A percentile compares a stretch with the other conserved stretches of the same genome.
Conservation (phyloP, 257 asterid genomes). For the Eucommia ulmoides region DNA sequence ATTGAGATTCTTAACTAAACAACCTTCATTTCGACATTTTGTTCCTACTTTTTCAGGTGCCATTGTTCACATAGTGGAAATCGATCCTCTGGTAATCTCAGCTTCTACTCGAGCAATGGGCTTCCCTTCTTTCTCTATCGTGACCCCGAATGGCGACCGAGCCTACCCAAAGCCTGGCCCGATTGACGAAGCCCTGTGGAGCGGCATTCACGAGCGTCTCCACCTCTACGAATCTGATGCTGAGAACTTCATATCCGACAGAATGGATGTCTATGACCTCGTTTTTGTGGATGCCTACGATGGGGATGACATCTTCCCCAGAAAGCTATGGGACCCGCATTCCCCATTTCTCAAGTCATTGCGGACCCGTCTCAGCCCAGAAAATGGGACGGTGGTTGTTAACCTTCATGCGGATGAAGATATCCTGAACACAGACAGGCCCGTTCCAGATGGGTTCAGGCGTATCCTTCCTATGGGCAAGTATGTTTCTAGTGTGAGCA, state of each 20-base stretch:
- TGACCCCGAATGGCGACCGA: conserved; percentile 37
- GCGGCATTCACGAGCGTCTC: conserved; percentile 71
- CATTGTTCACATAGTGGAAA: conserved; percentile 56
- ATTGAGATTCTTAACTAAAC: too few species aligned
- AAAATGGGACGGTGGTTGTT: conserved; percentile 74
- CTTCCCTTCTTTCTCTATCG: conserved; percentile 62
- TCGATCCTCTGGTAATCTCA: conserved; percentile 73
- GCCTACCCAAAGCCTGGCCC: conserved; percentile 25
- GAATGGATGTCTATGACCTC: conserved; percentile 43
- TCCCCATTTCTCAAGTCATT: conserved; percentile 53
- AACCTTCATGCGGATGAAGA: conserved; percentile 66
- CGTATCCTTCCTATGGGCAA: conserved; percentile 32
- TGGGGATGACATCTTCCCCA: conserved; percentile 73
- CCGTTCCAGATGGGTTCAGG: conserved; percentile 9
- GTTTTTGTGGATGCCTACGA: conserved; percentile 81
- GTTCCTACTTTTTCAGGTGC: conserved; percentile 49
- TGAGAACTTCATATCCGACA: conserved; percentile 52
- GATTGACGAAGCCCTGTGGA: conserved; percentile 46
- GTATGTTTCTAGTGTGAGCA: conserved; percentile 35
- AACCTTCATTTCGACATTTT: background rate
- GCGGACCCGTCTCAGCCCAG: conserved; percentile 47
- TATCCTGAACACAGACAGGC: conserved; percentile 9
- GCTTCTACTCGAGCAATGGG: conserved; percentile 87
- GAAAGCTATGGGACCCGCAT: conserved; percentile 48
- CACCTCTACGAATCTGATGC: conserved; percentile 51